Percentiles rank a stretch among this genome's conserved stretches.
Evolutionary conservation across 2,329 filamentous ascomycete genomes (phyloP).

Genomic region (Sclerotinia glacialis): DNA sequence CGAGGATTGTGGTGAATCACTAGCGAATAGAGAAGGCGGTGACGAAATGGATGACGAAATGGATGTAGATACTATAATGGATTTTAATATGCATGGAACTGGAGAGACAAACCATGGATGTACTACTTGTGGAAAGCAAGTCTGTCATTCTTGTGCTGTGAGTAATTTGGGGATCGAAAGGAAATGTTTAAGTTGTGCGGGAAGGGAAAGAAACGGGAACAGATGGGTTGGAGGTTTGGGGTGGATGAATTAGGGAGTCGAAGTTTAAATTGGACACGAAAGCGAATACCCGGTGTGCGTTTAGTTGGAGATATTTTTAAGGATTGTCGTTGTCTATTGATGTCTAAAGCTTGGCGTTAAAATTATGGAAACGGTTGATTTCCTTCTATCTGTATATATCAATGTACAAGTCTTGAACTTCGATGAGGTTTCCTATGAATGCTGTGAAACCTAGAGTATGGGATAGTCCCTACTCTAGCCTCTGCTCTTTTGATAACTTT

Average conservation of each 20-base stretch:
- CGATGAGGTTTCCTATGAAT: background rate
- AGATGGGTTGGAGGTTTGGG: constrained; percentile 30
- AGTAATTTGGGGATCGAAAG: constrained; percentile 55
- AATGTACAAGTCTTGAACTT: background rate
- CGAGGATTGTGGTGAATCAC: constrained; percentile 51
- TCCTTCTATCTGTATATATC: constrained; percentile 1
- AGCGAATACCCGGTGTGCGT: constrained; percentile 16
- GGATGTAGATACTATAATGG: constrained; percentile 44
- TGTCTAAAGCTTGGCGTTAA: constrained; percentile 9
- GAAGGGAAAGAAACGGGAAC: constrained; percentile 23
- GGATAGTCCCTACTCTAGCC: background rate
- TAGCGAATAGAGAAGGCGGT: constrained; percentile 33
- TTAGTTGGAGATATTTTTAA: background rate
- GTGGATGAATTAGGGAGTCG: constrained; percentile 24
- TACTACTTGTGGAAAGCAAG: constrained; percentile 51
- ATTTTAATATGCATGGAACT: constrained; percentile 40
- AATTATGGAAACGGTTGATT: background rate
- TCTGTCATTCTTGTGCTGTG: constrained; percentile 59
- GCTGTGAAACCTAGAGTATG: background rate
- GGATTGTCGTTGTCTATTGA: background rate
- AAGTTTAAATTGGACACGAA: background rate
- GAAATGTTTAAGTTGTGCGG: constrained; percentile 52
- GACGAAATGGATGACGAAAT: constrained; percentile 46
- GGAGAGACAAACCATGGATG: constrained; percentile 42
- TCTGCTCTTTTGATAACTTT: background rate